phyloP scores from a whole-genome alignment of 768 basidiomycete genomes.

The Xanthoconium purpureum region DNA sequence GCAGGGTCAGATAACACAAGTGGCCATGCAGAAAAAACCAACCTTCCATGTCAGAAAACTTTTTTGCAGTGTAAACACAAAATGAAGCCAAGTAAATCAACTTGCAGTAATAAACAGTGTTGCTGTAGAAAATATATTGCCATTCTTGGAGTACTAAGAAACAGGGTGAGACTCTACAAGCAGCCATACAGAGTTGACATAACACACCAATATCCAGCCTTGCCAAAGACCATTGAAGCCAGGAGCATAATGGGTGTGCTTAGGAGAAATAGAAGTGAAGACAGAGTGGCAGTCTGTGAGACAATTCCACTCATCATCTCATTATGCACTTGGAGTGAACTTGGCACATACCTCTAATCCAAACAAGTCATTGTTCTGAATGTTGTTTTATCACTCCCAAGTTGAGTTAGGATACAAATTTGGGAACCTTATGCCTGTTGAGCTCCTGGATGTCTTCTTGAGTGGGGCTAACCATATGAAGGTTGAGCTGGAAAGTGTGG shows the following conservation, averaged over 20 bases:
- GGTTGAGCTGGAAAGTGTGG: constrained; percentile 26
- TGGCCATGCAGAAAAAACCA: constrained; percentile 20
- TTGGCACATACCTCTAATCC: constrained; percentile 23
- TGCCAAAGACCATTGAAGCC: constrained; percentile 62
- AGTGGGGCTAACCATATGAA: constrained; percentile 40
- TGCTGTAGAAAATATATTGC: constrained; percentile 39
- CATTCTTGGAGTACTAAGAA: constrained; percentile 20
- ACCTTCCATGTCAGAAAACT: constrained; percentile 97
- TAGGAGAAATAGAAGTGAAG: constrained; percentile 25
- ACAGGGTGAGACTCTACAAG: background rate
- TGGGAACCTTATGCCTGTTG: constrained; percentile 43
- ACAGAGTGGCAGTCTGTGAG: constrained; percentile 45
- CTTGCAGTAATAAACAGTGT: constrained; percentile 86
- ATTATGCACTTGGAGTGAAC: constrained; percentile 39
- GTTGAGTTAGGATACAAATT: constrained; percentile 17
- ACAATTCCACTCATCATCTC: constrained; percentile 61
- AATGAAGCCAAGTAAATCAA: constrained; percentile 86
- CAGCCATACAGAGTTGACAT: background rate
- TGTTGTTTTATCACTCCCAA: constrained; percentile 24
- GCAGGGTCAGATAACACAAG: constrained; percentile 23
- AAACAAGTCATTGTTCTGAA: constrained; percentile 19
- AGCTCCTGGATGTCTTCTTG: constrained; percentile 60
- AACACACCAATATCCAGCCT: constrained; percentile 60
- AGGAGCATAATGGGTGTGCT: constrained; percentile 41
- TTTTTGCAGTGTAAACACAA: constrained; percentile 94